Percentiles rank a stretch among this genome's conserved stretches.
Conservation (phyloP, 192 early-diverging fungal genomes). For the Linnemannia hyalina region DNA sequence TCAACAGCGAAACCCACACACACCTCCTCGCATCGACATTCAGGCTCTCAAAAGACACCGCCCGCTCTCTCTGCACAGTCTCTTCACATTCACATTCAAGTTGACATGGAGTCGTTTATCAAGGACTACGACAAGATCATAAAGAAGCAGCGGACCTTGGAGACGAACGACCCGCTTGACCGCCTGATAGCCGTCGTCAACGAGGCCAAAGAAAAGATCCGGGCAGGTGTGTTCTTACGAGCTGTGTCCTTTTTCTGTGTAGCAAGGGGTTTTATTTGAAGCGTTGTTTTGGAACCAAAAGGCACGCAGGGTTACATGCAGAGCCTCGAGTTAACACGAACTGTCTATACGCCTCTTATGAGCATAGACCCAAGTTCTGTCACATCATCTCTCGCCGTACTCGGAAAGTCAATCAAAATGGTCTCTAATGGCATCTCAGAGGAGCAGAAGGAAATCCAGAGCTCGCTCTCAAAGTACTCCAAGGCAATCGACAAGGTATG, state of each 20-base stretch:
- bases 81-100: background rate
- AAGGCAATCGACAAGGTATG: constrained; percentile 81
- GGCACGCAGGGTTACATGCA: background rate
- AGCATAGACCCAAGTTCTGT: constrained; percentile 37
- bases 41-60: background rate
- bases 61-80: background rate
- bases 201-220: constrained; percentile 57
- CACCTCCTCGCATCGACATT: background rate
- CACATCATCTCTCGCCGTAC: constrained; percentile 11
- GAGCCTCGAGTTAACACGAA: background rate
- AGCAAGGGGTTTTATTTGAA: background rate
- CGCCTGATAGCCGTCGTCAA: constrained; percentile 59
- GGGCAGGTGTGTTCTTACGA: constrained; percentile 24
- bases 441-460: constrained; percentile 76
- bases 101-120: constrained; percentile 73
- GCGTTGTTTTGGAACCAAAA: background rate
- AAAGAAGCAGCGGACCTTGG: constrained; percentile 70
- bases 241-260: background rate
- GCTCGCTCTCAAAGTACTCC: constrained; percentile 72
- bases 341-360: background rate
- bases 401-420: constrained; percentile 43
- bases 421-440: constrained; percentile 55
- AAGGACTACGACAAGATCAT: constrained; percentile 75
- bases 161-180: constrained; percentile 62
- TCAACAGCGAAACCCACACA: background rate